phyloP scores from a whole-genome alignment of 2,329 filamentous ascomycete species.

The Neurospora crassa region DNA sequence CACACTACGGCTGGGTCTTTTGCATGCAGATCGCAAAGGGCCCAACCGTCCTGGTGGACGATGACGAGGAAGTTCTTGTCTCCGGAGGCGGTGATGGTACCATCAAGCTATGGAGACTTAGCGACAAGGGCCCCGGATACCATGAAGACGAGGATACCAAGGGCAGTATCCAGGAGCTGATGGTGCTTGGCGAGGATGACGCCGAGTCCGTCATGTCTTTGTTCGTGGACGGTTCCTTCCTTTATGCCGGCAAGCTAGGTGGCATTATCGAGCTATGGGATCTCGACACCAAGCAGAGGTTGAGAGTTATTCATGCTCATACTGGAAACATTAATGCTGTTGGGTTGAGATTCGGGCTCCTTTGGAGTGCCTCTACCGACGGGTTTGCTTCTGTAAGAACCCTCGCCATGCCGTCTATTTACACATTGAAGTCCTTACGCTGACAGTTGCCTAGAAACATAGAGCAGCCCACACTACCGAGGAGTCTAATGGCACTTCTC shows the following conservation, averaged over 20 bases:
- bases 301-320: slow-evolving; percentile 76
- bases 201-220: slow-evolving; percentile 64
- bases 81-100: slow-evolving; percentile 90
- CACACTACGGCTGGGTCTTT: slow-evolving; percentile 92
- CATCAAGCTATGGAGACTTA: slow-evolving; percentile 83
- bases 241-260: slow-evolving; percentile 82
- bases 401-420: neutral
- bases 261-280: slow-evolving; percentile 96
- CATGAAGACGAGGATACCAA: slow-evolving; percentile 41
- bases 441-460: slow-evolving; percentile 43
- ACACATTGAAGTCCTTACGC: neutral
- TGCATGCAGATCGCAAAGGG: slow-evolving; percentile 84
- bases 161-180: slow-evolving; percentile 60
- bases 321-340: slow-evolving; percentile 77
- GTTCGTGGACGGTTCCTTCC: slow-evolving; percentile 78
- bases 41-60: slow-evolving; percentile 53
- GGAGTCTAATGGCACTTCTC: slow-evolving; percentile 36
- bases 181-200: slow-evolving; percentile 51
- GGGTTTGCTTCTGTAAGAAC: slow-evolving; percentile 69
- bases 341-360: slow-evolving; percentile 72
- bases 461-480: slow-evolving; percentile 55
- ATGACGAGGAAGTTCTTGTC: slow-evolving; percentile 71
- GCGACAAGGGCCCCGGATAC: slow-evolving; percentile 25
- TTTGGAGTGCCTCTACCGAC: slow-evolving; percentile 83
- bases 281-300: slow-evolving; percentile 81